Conservation (phyloP, 495 filamentous ascomycete genomes). For the Talaromyces thailandensis region DNA sequence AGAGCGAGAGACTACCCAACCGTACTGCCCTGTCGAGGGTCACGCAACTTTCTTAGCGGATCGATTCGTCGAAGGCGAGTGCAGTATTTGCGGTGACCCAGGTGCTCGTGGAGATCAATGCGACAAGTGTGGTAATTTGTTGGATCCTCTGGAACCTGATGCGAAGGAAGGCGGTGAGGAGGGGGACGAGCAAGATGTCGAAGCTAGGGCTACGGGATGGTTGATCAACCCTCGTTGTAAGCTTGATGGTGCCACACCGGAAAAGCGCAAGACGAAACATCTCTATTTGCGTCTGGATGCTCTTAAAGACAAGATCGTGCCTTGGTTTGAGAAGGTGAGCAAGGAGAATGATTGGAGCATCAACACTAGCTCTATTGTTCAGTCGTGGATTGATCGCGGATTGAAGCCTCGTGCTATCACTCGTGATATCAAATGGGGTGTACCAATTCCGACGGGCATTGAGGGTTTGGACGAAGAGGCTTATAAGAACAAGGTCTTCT, state of each 20-base stretch:
- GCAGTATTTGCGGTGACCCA: constrained; percentile 67
- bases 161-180: neutral
- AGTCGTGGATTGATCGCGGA: constrained; percentile 75
- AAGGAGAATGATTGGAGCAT: constrained; percentile 63
- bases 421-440: constrained; percentile 87
- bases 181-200: constrained; percentile 8
- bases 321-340: constrained; percentile 55
- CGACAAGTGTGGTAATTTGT: constrained; percentile 72
- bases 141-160: constrained; percentile 56
- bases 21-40: constrained; percentile 64
- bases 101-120: constrained; percentile 84
- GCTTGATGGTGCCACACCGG: constrained; percentile 70
- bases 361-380: constrained; percentile 63
- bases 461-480: constrained; percentile 29
- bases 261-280: constrained; percentile 60
- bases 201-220: constrained; percentile 8
- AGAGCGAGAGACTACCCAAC: constrained; percentile 67
- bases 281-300: constrained; percentile 75
- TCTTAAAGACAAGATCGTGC: constrained; percentile 60
- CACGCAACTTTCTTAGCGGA: constrained; percentile 85
- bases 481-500: constrained; percentile 79
- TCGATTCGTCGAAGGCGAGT: constrained; percentile 87
- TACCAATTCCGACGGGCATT: constrained; percentile 49
- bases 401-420: constrained; percentile 81
- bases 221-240: constrained; percentile 58